These are phyloP conservation scores for Apiospora koreana DNA, from an alignment of 2,329 filamentous ascomycete genomes.

Conservation along the genomic window DNA sequence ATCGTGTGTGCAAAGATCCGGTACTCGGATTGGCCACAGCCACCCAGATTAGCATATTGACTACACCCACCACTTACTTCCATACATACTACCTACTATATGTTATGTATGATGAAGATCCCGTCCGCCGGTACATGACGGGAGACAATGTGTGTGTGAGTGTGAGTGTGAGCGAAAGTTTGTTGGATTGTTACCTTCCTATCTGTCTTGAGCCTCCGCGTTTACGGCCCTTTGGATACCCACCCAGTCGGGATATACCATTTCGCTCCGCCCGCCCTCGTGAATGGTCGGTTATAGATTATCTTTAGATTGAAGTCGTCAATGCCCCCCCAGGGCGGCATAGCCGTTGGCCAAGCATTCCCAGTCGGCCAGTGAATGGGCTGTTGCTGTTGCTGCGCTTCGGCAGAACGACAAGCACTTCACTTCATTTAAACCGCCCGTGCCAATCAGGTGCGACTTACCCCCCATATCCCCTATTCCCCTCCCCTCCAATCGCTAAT, in stretches of 20 bases:
- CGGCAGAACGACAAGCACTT: slow-evolving; percentile 1
- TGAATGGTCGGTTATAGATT: slow-evolving; percentile 4
- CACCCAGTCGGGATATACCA: not conserved
- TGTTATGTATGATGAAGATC: not conserved
- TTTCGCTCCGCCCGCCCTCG: not conserved
- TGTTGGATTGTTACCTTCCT: slow-evolving; percentile 8
- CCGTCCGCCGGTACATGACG: not conserved
- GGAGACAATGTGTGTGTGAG: too few species aligned
- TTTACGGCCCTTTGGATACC: slow-evolving; percentile 8
- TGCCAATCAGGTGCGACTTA: not conserved
- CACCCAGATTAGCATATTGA: not conserved
- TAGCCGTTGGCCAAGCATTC: not conserved
- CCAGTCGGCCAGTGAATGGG: not conserved
- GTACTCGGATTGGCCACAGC: not conserved
- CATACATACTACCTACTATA: not conserved
- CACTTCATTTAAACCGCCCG: not conserved
- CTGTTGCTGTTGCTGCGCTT: not conserved
- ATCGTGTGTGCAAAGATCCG: not conserved
- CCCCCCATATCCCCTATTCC: not conserved
- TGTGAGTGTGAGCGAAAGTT: not conserved
- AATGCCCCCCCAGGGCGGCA: not conserved
- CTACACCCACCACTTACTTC: not conserved
- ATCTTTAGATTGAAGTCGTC: not conserved
- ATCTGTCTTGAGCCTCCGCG: slow-evolving; percentile 3
- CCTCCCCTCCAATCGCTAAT: not conserved